A percentile compares a stretch with the other conserved stretches of the same genome.
phyloP scores from a whole-genome alignment of 2,329 filamentous ascomycete species.

The Epichloe sylvatica region DNA sequence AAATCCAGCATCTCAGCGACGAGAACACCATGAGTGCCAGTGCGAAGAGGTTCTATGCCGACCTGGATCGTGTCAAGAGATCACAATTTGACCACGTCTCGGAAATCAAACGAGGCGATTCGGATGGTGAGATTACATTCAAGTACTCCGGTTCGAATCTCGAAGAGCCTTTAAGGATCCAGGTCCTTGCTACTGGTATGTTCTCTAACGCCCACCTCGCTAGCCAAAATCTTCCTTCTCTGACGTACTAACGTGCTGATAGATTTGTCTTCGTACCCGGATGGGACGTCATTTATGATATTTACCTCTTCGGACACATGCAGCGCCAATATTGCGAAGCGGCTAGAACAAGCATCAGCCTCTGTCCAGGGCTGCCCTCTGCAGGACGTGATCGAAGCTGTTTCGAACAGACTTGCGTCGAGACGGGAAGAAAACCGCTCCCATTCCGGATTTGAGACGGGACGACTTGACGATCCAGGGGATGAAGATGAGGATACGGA shows the following conservation, averaged over 20 bases:
- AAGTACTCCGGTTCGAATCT: slow-evolving; percentile 25
- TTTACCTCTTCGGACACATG: slow-evolving; percentile 26
- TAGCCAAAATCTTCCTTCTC: background rate
- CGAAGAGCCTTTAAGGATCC: slow-evolving; percentile 20
- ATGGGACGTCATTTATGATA: slow-evolving; percentile 25
- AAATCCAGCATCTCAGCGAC: background rate
- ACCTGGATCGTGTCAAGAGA: slow-evolving; percentile 29
- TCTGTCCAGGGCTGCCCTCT: slow-evolving; percentile 9
- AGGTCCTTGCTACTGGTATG: slow-evolving; percentile 23
- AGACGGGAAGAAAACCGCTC: background rate
- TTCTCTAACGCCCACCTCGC: slow-evolving; percentile 5
- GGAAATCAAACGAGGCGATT: slow-evolving; percentile 45
- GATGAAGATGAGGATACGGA: background rate
- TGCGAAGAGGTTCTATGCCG: slow-evolving; percentile 37
- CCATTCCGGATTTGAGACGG: background rate
- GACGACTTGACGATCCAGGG: background rate
- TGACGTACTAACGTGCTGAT: slow-evolving; percentile 3
- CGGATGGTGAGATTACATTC: slow-evolving; percentile 61
- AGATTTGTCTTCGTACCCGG: slow-evolving; percentile 25
- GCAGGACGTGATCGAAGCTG: slow-evolving; percentile 2
- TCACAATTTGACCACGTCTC: slow-evolving; percentile 35
- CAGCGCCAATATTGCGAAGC: slow-evolving; percentile 22
- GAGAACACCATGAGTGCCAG: background rate
- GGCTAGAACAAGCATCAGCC: slow-evolving; percentile 28
- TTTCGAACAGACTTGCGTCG: slow-evolving; percentile 1